These are phyloP conservation scores for Fusarium metavorans DNA, from an alignment of 2,329 filamentous ascomycete genomes.

Conservation along the genomic window DNA sequence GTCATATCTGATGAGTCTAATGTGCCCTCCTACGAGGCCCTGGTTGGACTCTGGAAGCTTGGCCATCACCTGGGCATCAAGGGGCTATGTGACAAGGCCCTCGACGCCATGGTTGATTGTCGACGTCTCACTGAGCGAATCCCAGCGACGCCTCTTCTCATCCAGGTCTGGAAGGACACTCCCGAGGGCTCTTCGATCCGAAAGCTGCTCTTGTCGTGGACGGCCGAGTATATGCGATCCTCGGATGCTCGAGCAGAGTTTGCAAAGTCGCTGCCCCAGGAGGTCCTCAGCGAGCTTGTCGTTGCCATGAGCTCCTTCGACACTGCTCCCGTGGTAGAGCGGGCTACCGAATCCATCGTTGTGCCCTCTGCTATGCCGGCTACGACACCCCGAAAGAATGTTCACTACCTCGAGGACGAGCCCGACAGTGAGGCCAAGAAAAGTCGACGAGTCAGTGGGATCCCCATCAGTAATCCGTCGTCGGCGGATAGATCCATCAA, in stretches of 20 bases:
- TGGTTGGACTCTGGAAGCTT: slow-evolving; percentile 69
- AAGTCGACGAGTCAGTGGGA: slow-evolving; percentile 55
- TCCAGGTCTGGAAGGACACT: slow-evolving; percentile 72
- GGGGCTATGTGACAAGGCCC: slow-evolving; percentile 67
- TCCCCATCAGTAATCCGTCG: slow-evolving; percentile 18
- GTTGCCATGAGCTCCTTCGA: slow-evolving; percentile 71
- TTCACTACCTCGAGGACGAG: slow-evolving; percentile 62
- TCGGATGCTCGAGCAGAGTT: slow-evolving; percentile 69
- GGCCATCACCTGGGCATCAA: slow-evolving; percentile 64
- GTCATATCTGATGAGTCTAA: slow-evolving; percentile 57
- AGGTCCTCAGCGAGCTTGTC: slow-evolving; percentile 72
- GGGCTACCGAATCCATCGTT: slow-evolving; percentile 28
- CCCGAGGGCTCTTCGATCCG: slow-evolving; percentile 71
- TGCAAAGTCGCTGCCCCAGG: slow-evolving; percentile 70
- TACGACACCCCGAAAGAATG: slow-evolving; percentile 56
- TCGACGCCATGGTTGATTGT: slow-evolving; percentile 69
- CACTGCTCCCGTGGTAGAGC: slow-evolving; percentile 48
- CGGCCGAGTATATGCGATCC: slow-evolving; percentile 72
- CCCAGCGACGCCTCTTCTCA: slow-evolving; percentile 68
- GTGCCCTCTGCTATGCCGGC: slow-evolving; percentile 16
- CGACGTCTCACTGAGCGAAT: slow-evolving; percentile 65
- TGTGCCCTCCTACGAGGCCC: slow-evolving; percentile 64
- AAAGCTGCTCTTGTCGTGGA: slow-evolving; percentile 70
- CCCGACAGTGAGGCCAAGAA: slow-evolving; percentile 58
- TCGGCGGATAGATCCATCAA: slow-evolving; percentile 41